Evolutionary conservation across 2,329 filamentous ascomycete species (phyloP), one percentile per base, ranked within the genome.

Genomic region (Colletotrichum orchidophilum): DNA sequence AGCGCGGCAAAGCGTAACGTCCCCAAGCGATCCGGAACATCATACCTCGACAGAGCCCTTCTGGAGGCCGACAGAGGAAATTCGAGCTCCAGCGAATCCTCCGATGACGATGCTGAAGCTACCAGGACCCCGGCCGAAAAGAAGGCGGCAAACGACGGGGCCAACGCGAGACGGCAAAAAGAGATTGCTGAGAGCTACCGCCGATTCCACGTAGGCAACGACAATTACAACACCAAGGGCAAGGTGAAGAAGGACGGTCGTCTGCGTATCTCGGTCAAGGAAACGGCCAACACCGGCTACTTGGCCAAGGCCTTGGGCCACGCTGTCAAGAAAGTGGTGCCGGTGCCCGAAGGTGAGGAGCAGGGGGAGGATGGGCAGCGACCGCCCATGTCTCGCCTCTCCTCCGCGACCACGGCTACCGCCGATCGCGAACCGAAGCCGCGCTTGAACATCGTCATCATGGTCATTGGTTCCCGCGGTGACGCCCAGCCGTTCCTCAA

Each of bases 401-500:
- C 81, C 0, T 80, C 81, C 4, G 77, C 78, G 1, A 79, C 78
- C 3, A 80, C 79, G 3, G 77, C 78, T 8, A 74, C 77, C 3
- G 75, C 77, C 0, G 77, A 81, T 15, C 76, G 75, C 9, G 63
- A 73, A 13, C 80, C 78, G 24, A 80, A 79, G n/a, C 86, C 90
- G 1, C 83, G 79, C 11, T 83, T 96, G 57, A 95, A 95, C 78
- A 92, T 96, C 63, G 93, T 95, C 31, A 91, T 96, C 75, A 94
- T 95, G 88, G 92, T 96, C 7, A 94, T 96, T 75, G 94, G 94
- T 3, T 93, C 90, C 3, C 86, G 94, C 59, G 94, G 94, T 42
- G 94, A 96, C 76, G 91, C 93, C 2, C 94, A 96, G 77, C 94
- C 94, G 0, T 96, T 96, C 72, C 80, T 96, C 24, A 91, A 90